These are phyloP conservation scores for Malbranchea cinnamomea DNA, from an alignment of 2,329 filamentous ascomycete genomes.

Conservation along the genomic window DNA sequence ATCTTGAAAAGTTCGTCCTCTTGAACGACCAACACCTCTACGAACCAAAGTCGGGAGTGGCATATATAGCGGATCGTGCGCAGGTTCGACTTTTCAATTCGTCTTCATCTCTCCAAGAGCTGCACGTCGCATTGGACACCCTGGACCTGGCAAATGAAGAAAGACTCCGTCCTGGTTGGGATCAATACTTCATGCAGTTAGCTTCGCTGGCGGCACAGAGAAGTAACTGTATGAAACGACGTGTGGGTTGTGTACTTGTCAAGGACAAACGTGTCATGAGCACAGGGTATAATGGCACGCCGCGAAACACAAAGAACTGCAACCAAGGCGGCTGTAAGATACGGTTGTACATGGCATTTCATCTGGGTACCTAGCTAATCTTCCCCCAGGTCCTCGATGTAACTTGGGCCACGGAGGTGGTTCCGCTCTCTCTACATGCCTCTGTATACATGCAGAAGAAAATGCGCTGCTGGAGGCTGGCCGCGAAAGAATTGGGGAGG, in stretches of 20 bases:
- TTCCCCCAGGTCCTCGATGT: conserved; percentile 47
- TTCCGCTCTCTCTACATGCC: conserved; percentile 64
- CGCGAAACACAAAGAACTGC: conserved; percentile 75
- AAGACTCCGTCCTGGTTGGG: conserved; percentile 80
- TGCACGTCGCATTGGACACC: conserved; percentile 56
- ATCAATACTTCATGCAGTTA: conserved; percentile 97
- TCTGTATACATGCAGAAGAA: conserved; percentile 97
- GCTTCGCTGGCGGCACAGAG: conserved; percentile 79
- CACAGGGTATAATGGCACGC: conserved; percentile 97
- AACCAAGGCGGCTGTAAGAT: conserved; percentile 69
- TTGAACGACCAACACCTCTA: conserved; percentile 65
- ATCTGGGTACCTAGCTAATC: background rate
- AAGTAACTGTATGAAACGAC: conserved; percentile 95
- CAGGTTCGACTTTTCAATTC: conserved; percentile 79
- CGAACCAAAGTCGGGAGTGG: conserved; percentile 45
- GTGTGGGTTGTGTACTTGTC: conserved; percentile 88
- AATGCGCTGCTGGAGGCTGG: conserved; percentile 92
- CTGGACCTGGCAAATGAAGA: conserved; percentile 65
- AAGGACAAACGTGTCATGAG: conserved; percentile 74
- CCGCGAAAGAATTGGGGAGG: conserved; percentile 71
- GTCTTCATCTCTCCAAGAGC: conserved; percentile 52
- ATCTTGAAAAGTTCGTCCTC: conserved; percentile 45
- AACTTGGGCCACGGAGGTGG: conserved; percentile 61
- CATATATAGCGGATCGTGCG: conserved; percentile 65
- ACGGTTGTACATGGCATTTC: too few relatives aligned